Base-by-base conservation (phyloP, 2,329 filamentous ascomycete genomes). In the Colletotrichum horii region DNA sequence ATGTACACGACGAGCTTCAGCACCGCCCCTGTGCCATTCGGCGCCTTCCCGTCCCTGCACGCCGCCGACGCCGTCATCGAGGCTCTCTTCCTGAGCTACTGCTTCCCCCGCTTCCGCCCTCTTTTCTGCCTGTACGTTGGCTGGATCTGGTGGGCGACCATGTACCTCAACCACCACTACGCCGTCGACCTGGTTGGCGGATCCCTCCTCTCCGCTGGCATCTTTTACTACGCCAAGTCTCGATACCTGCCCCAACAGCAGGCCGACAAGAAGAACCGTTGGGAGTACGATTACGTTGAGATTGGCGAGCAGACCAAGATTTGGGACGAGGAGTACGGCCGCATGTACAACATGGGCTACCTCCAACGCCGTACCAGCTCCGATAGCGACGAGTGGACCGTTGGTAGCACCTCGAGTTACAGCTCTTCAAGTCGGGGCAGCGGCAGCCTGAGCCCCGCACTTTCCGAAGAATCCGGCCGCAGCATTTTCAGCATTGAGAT, bases 61-160 rank as follows among this genome's bases (percentile, higher is more conserved):
- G 95, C 96, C 34, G 96, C 93, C 30, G 96, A 95, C 83, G 96
- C 96, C 11, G 96, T 96, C 6, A 89, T 98, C 70, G 95, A 98
- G 84, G 96, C 95, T 26, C 90, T 98, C 19, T 98, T 98, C 88
- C 94, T 98, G 93, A 95, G 94, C 84, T 94, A 97, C 85, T 93
- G 95, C 83, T 98, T 98, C 88, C 96, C 96, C 6, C 92, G 92
- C 76, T 90, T 97, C 79, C 93, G 94, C 79, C 92, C 93, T 15
- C 85, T 97, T 69, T 98, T 97, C 85, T 91, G 96, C 78, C 89
- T 91, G 78, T 98, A 98, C 85, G 94, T 94, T 60, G 91, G 94
- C 82, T 98, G 96, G 96, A 93, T 98, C 81, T 98, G 96, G 95
- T 98, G 96, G 96, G 94, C 96, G 15, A 98, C 96, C 79, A 98